These are phyloP conservation scores for Hypericum perforatum DNA, from an alignment of 345 rosid species.

Conservation along the genomic window DNA sequence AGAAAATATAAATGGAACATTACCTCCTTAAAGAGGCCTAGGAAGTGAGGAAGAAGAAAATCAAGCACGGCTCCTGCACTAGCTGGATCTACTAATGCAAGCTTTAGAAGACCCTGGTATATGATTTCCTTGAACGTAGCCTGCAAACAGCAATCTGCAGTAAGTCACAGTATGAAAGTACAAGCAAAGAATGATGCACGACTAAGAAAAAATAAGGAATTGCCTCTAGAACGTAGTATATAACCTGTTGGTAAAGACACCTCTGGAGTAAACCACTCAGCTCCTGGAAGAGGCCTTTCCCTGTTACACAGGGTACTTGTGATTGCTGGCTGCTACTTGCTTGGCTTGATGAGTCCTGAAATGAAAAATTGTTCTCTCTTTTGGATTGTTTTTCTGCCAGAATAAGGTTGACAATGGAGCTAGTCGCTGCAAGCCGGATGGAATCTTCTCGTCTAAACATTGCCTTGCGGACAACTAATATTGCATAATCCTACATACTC, in stretches of 20 bases:
- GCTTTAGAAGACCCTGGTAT: constrained; percentile 67
- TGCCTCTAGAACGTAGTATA: not conserved
- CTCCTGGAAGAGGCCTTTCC: constrained; percentile 52
- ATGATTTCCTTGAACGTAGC: constrained; percentile 50
- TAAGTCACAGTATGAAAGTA: constrained; percentile 11
- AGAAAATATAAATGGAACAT: not conserved
- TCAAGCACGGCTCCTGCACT: constrained; percentile 48
- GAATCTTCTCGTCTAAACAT: constrained; percentile 75
- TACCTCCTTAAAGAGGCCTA: constrained; percentile 63
- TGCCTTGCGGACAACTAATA: constrained; percentile 76
- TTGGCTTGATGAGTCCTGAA: constrained; percentile 84
- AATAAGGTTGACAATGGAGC: constrained; percentile 47
- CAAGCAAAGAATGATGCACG: constrained; percentile 2
- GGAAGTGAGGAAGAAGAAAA: constrained; percentile 76
- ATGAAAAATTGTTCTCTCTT: constrained; percentile 32
- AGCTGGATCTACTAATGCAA: constrained; percentile 58
- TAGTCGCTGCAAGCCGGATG: constrained; percentile 62
- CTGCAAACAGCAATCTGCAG: constrained; percentile 26
- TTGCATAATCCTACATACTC: constrained; percentile 47
- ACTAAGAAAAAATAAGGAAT: not conserved
- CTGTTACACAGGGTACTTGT: constrained; percentile 31
- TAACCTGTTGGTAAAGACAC: constrained; percentile 79
- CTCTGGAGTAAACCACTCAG: constrained; percentile 74
- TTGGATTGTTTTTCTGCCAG: constrained; percentile 58
- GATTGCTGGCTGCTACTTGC: constrained; percentile 84